Evolutionary conservation across 148 eudicot species (phyloP).

Genomic region (Chenopodium suecicum): DNA sequence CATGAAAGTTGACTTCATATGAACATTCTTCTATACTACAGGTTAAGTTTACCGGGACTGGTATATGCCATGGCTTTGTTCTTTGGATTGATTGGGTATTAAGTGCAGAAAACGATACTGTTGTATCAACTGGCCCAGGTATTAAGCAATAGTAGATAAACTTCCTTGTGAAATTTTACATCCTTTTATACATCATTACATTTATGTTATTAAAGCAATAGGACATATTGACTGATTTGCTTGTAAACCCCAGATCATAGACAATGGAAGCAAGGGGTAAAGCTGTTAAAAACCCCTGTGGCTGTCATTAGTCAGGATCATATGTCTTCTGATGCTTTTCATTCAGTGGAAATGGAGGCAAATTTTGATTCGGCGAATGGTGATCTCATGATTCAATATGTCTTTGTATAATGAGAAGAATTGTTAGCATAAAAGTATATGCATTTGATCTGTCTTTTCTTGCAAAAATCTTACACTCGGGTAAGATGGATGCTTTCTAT

Average conservation of each 20-base stretch:
- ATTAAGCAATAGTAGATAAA: neutral
- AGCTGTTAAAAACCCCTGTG: constrained; percentile 56
- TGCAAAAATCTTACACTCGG: no score
- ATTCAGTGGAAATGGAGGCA: constrained; percentile 51
- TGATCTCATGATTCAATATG: constrained; percentile 39
- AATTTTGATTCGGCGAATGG: constrained; percentile 61
- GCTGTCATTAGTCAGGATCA: constrained; percentile 28
- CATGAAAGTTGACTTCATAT: neutral
- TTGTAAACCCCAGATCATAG: constrained; percentile 52
- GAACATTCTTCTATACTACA: constrained; percentile 26
- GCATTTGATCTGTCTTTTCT: neutral
- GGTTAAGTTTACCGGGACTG: constrained; percentile 56
- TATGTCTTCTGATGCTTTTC: constrained; percentile 16
- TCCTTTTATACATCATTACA: neutral
- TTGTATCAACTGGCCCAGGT: constrained; percentile 84
- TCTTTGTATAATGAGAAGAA: constrained; percentile 7
- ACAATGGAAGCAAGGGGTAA: constrained; percentile 88
- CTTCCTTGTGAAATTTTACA: neutral
- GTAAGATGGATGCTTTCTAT: no score
- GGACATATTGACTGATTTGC: neutral
- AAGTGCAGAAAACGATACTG: constrained; percentile 43
- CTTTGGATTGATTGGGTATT: constrained; percentile 95
- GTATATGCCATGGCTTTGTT: constrained; percentile 82
- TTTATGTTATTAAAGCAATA: neutral
- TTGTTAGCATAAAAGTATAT: neutral